Conservation (phyloP, 495 filamentous ascomycete species). For the Tetracladium marchalianum region DNA sequence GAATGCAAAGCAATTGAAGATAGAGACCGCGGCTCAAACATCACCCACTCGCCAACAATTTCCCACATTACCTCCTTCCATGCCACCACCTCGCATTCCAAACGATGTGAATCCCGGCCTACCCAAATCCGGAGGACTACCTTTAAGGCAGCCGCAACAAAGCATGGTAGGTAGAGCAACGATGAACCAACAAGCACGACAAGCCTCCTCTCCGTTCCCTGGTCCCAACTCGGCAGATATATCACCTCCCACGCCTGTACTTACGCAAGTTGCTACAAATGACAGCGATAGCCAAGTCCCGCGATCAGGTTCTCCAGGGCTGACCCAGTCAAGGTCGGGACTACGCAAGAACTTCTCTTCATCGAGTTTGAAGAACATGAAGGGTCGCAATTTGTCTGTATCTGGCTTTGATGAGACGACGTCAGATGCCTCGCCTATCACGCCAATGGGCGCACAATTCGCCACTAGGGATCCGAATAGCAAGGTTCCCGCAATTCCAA, state of each 20-base stretch:
- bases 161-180: constrained; percentile 1
- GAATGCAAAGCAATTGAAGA: constrained; percentile 73
- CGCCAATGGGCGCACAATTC: constrained; percentile 62
- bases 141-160: constrained; percentile 2
- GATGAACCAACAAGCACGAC: constrained; percentile 14
- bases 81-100: constrained; percentile 20
- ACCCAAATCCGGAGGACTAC: constrained; percentile 18
- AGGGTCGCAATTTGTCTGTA: constrained; percentile 64
- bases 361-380: constrained; percentile 60
- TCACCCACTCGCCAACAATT: constrained; percentile 15
- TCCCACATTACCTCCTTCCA: constrained; percentile 21
- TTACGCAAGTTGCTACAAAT: constrained; percentile 31
- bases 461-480: constrained; percentile 34
- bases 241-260: constrained; percentile 22
- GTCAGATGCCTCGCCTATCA: constrained; percentile 59
- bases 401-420: constrained; percentile 55
- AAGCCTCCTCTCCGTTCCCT: constrained; percentile 15
- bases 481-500: constrained; percentile 40
- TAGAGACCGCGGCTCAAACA: constrained; percentile 56
- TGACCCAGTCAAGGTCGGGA: constrained; percentile 27
- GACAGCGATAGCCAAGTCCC: constrained; percentile 32
- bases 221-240: constrained; percentile 12
- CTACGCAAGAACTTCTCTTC: constrained; percentile 75
- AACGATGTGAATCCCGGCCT: constrained; percentile 15
- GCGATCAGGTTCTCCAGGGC: constrained; percentile 25